Percentiles rank a stretch among this genome's conserved stretches.
Conservation (phyloP, 2,329 filamentous ascomycete species). For the Clarireedia sp. region DNA sequence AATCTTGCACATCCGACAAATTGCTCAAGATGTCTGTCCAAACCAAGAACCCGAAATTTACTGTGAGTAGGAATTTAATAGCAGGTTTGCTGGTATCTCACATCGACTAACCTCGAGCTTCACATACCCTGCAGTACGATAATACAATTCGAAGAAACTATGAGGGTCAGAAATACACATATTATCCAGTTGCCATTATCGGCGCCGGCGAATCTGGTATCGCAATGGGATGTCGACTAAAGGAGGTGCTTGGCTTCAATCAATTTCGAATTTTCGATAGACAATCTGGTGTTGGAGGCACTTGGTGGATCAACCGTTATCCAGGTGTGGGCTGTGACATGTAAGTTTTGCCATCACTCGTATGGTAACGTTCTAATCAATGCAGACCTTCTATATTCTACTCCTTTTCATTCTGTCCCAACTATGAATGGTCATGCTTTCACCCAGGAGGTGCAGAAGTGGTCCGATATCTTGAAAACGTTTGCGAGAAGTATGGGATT, state of each 20-base stretch:
- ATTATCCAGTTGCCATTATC: conserved; percentile 41
- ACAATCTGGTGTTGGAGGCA: conserved; percentile 43
- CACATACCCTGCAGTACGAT: conserved; percentile 17
- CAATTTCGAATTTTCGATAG: conserved; percentile 52
- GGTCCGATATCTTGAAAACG: conserved; percentile 42
- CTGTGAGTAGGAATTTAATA: background rate
- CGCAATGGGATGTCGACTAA: conserved; percentile 49
- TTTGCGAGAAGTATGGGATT: conserved; percentile 46
- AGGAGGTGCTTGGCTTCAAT: conserved; percentile 44
- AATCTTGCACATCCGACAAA: no score
- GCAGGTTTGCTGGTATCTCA: no score
- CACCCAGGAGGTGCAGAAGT: conserved; percentile 55
- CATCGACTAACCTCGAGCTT: background rate
- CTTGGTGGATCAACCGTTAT: conserved; percentile 53
- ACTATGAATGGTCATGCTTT: conserved; percentile 48
- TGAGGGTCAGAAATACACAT: conserved; percentile 31
- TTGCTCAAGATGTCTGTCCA: background rate
- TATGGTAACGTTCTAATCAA: conserved; percentile 9
- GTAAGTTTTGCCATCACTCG: conserved; percentile 24
- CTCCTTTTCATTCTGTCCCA: conserved; percentile 53
- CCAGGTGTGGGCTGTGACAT: conserved; percentile 46
- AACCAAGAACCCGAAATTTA: background rate
- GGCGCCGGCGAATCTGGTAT: conserved; percentile 53
- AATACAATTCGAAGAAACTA: conserved; percentile 34
- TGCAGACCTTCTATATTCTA: conserved; percentile 48